phyloP scores from a whole-genome alignment of 2,329 filamentous ascomycete genomes.

The Stagonosporopsis rhizophila region DNA sequence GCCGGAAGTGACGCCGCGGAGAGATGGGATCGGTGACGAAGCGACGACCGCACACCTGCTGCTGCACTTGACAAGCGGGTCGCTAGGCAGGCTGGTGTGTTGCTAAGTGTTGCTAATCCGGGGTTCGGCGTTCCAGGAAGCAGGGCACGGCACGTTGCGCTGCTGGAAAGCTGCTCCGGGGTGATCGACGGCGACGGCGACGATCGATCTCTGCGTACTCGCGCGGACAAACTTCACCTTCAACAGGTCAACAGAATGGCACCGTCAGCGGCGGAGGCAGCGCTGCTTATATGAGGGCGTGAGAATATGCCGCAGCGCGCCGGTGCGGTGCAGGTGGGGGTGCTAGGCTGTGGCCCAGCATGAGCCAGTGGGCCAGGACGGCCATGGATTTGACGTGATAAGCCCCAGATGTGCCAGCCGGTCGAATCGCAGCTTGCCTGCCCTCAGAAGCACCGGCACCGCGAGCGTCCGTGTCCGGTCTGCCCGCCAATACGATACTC shows the following conservation, averaged over 20 bases:
- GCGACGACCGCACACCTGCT: conserved; percentile 3
- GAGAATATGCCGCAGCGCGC: conserved; percentile 9
- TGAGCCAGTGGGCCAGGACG: conserved; percentile 63
- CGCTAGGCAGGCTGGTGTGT: conserved; percentile 4
- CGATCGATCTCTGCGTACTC: conserved; percentile 19
- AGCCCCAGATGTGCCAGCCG: conserved; percentile 11
- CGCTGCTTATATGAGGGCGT: conserved; percentile 17
- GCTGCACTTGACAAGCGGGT: conserved; percentile 8
- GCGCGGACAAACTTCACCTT: conserved; percentile 5
- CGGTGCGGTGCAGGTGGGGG: conserved; percentile 11
- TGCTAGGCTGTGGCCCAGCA: conserved; percentile 56
- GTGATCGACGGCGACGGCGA: conserved; percentile 16
- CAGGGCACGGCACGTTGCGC: conserved; percentile 18
- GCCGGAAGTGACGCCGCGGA: conserved; percentile 11
- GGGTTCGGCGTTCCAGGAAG: conserved; percentile 15
- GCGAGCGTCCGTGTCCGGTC: background rate
- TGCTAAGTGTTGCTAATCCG: conserved; percentile 13
- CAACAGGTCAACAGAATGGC: background rate
- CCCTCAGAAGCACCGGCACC: conserved; percentile 5
- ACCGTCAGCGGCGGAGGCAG: background rate
- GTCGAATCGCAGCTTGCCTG: conserved; percentile 15
- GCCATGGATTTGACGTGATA: conserved; percentile 31
- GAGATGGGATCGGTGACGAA: conserved; percentile 22
- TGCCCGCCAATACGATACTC: background rate
- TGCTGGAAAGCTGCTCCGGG: conserved; percentile 11